These are phyloP conservation scores for Magnolia sinica DNA, from an alignment of 164 flowering plant genomes.

Conservation along the genomic window DNA sequence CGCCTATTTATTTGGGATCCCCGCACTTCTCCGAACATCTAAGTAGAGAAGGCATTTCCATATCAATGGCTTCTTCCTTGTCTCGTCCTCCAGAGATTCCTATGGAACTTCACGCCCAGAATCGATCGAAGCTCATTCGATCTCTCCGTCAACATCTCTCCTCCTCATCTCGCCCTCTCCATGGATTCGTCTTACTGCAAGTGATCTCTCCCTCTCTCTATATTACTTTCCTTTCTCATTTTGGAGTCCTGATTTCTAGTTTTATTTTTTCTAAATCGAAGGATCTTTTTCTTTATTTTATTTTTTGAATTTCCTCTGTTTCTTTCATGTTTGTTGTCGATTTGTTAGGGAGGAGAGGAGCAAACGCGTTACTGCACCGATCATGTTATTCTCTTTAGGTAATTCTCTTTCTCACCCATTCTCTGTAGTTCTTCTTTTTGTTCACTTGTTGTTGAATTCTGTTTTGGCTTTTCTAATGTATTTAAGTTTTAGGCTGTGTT, in stretches of 20 bases:
- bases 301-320: neutral
- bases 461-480: neutral
- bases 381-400: constrained; percentile 81
- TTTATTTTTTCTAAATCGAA: neutral
- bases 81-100: constrained; percentile 62
- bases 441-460: neutral
- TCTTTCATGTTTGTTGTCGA: neutral
- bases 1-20: neutral
- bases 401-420: neutral
- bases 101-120: constrained; percentile 61
- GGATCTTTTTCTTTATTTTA: neutral
- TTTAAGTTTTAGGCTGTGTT: no score
- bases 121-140: constrained; percentile 32
- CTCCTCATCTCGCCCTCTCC: constrained; percentile 50
- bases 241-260: neutral
- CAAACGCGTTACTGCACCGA: constrained; percentile 79
- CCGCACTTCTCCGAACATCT: neutral
- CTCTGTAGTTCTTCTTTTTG: neutral
- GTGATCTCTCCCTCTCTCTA: constrained; percentile 22
- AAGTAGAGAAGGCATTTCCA: constrained; percentile 8
- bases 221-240: neutral
- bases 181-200: constrained; percentile 81
- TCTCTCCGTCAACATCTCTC: constrained; percentile 60
- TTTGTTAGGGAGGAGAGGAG: constrained; percentile 87
- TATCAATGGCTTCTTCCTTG: constrained; percentile 24